Conservation (phyloP, 2,329 filamentous ascomycete species). For the Scorias spongiosa region DNA sequence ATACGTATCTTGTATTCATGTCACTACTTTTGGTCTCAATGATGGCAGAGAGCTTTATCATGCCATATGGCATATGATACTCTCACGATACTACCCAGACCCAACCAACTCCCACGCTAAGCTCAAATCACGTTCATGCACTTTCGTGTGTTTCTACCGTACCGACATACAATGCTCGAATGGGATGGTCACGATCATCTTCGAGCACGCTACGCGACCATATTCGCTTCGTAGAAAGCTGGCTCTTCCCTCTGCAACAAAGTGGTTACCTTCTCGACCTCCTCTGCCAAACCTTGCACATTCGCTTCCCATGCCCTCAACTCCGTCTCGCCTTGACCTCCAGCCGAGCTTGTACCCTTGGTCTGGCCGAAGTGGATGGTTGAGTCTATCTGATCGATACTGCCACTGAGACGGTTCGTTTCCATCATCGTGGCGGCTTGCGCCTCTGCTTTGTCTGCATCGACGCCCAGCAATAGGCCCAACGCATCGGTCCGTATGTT, state of each 20-base stretch:
- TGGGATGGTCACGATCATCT: too few species aligned
- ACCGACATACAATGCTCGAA: too few species aligned
- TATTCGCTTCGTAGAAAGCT: conserved; percentile 30
- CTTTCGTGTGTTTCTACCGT: too few species aligned
- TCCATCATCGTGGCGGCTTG: conserved; percentile 94
- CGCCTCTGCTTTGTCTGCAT: conserved; percentile 68
- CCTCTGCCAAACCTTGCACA: conserved; percentile 72
- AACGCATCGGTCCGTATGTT: conserved; percentile 49
- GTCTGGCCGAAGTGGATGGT: conserved; percentile 78
- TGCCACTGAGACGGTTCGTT: conserved; percentile 71
- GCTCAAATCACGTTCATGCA: too few species aligned
- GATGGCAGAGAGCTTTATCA: too few species aligned
- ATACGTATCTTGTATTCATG: too few species aligned
- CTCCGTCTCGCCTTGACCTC: conserved; percentile 44
- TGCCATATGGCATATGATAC: too few species aligned
- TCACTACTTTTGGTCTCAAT: too few species aligned
- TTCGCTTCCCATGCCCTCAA: conserved; percentile 80
- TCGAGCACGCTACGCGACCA: conserved; percentile 12
- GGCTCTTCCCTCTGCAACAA: conserved; percentile 70
- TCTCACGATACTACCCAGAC: too few species aligned
- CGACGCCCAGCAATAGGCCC: conserved; percentile 61
- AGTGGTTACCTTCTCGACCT: conserved; percentile 75
- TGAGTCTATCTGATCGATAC: conserved; percentile 86
- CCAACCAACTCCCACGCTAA: too few species aligned
- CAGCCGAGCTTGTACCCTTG: conserved; percentile 31